Evolutionary conservation across 495 filamentous ascomycete species (phyloP), one percentile per base, ranked within the genome.

Genomic region (Xylaria palmicola): DNA sequence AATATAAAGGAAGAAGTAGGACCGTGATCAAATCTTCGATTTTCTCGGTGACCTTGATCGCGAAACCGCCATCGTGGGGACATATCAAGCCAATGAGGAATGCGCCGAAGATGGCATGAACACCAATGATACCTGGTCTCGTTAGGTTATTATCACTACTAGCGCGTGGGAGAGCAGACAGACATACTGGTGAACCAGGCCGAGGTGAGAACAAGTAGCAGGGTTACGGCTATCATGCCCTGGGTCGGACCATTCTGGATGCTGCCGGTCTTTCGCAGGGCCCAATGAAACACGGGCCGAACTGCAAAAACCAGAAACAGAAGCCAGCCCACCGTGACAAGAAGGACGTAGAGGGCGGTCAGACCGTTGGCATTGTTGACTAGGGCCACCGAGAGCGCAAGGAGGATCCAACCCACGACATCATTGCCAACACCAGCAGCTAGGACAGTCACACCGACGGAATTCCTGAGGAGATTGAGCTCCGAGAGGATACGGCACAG

Each of bases 371-470:
- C 86, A 15, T 92, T 91, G 68, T 98, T 98, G 51, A 97, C 94
- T 54, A 98, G 76, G 2, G 93, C 91, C 34, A 98, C 93, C 68
- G 93, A 97, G 37, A 98, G 85, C 2, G 93, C 93, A 7, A 98
- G 86, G 27, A 98, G 78, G 63, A 98, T 86, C 93, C 93, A 98
- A 39, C 93, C 94, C 9, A 91, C 85, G 22, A 98, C 92, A 68
- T 98, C 94, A 63, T 98, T 98, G 9, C 93, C 93, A 30, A 97
- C 93, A 34, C 94, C 94, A 9, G 94, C 94, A 13, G 94, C 93
- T 15, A 98, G 79, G 29, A 93, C 90, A 43, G 95, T 95, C 30
- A 96, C 85, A 62, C 94, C 94, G 15, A 97, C 94, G 8, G 87
- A 81, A 2, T 91, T 94, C 36, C 82, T 78, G 13, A 98, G 85